A percentile compares a stretch with the other conserved stretches of the same genome.
phyloP scores from a whole-genome alignment of 148 eudicot genomes.

The Rhododendron ferrugineum region DNA sequence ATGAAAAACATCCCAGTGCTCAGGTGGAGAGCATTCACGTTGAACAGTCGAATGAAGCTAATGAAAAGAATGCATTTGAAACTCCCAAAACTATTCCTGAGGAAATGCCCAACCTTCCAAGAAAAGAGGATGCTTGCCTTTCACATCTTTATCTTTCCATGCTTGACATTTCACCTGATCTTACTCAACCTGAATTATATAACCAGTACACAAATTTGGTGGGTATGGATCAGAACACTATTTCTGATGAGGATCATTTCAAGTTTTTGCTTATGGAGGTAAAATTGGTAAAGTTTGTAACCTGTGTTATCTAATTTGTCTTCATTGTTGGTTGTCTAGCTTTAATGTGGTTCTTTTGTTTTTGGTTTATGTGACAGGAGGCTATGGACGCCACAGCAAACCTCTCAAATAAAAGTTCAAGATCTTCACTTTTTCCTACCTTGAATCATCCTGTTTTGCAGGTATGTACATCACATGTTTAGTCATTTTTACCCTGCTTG shows the following conservation, averaged over 20 bases:
- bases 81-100: slow-evolving; percentile 33
- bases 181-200: slow-evolving; percentile 66
- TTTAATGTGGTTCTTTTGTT: not conserved
- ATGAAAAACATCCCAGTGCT: slow-evolving; percentile 29
- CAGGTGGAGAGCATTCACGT: slow-evolving; percentile 29
- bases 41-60: slow-evolving; percentile 28
- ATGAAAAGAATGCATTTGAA: slow-evolving; percentile 27
- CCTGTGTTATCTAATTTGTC: not conserved
- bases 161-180: slow-evolving; percentile 74
- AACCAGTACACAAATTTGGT: slow-evolving; percentile 46
- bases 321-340: not conserved
- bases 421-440: slow-evolving; percentile 37
- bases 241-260: slow-evolving; percentile 31
- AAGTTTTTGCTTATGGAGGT: slow-evolving; percentile 53
- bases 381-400: slow-evolving; percentile 25
- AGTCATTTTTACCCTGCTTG: not conserved
- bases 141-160: slow-evolving; percentile 56
- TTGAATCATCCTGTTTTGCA: slow-evolving; percentile 57
- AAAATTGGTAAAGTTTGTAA: slow-evolving; percentile 10
- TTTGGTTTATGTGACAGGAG: slow-evolving; percentile 30
- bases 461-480: slow-evolving; percentile 29
- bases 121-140: slow-evolving; percentile 34
- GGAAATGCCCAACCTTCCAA: slow-evolving; percentile 31
- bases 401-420: slow-evolving; percentile 26
- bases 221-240: slow-evolving; percentile 34